phyloP scores from a whole-genome alignment of 768 basidiomycete genomes.

The Pisolithus microcarpus region DNA sequence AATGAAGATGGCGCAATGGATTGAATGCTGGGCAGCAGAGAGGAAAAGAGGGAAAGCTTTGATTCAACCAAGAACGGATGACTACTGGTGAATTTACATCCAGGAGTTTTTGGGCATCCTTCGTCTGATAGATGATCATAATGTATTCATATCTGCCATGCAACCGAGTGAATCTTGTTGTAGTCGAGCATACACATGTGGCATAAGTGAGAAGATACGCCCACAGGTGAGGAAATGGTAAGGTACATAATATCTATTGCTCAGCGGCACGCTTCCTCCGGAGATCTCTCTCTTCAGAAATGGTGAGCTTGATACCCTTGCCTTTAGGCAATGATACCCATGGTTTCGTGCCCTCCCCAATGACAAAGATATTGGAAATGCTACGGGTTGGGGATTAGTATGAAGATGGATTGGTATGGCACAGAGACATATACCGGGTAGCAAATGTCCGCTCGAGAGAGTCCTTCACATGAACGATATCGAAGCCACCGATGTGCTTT shows the following conservation, averaged over 20 bases:
- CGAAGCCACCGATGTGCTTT: constrained; percentile 97
- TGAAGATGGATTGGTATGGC: neutral
- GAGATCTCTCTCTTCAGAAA: constrained; percentile 92
- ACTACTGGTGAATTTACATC: constrained; percentile 38
- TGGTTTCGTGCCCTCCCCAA: constrained; percentile 91
- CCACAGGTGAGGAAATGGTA: neutral
- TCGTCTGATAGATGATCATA: neutral
- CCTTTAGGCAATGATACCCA: constrained; percentile 97
- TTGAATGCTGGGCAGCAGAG: constrained; percentile 84
- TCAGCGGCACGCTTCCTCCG: constrained; percentile 78
- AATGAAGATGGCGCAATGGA: constrained; percentile 84
- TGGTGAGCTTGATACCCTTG: constrained; percentile 96
- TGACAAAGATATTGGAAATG: constrained; percentile 95
- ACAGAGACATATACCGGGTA: constrained; percentile 71
- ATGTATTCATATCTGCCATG: constrained; percentile 12
- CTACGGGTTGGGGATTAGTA: constrained; percentile 32
- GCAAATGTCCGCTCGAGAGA: constrained; percentile 93
- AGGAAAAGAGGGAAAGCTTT: constrained; percentile 44
- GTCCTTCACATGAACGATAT: constrained; percentile 97
- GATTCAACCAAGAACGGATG: constrained; percentile 32
- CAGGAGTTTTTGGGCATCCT: neutral
- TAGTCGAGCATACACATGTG: constrained; percentile 11
- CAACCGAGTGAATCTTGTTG: constrained; percentile 2
- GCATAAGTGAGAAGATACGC: constrained; percentile 4
- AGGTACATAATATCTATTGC: constrained; percentile 36